Percentiles rank a stretch among this genome's conserved stretches.
Evolutionary conservation across 169 alveolate genomes (phyloP).

Genomic region (Eimeria necatrix): DNA sequence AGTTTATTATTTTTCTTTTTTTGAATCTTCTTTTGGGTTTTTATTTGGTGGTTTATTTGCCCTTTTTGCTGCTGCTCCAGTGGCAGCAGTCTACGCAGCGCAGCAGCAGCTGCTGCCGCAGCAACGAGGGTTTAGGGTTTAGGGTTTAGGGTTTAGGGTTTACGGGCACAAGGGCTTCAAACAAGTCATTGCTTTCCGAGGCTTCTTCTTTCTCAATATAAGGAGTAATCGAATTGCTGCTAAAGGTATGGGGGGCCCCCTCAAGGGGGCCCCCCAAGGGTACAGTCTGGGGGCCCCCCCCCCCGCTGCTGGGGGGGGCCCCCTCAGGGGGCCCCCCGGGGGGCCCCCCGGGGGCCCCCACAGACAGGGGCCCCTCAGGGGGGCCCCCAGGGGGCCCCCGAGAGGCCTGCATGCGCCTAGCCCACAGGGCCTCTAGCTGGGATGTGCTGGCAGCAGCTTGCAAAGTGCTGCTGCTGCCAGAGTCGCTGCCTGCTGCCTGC

Average conservation of each 20-base stretch:
- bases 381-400: neutral
- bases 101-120: neutral
- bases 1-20: no score
- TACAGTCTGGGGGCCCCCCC: no score
- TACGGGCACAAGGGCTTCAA: constrained; percentile 24
- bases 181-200: neutral
- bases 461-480: neutral
- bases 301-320: no score
- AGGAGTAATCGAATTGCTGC: neutral
- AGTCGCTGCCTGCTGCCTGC: neutral
- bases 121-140: no score
- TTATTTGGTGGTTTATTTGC: neutral
- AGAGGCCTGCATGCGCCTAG: neutral
- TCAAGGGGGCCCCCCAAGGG: no score
- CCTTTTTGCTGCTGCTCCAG: neutral
- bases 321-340: no score
- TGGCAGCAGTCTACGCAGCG: neutral
- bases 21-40: neutral
- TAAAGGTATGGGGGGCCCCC: no score
- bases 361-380: no score
- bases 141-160: neutral
- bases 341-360: no score
- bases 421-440: neutral
- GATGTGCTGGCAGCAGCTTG: neutral
- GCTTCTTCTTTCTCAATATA: neutral